Evolutionary conservation across 202 grass and related monocot species (phyloP), one percentile per base, ranked within the genome.

Genomic region (Miscanthus sacchariflorus): DNA sequence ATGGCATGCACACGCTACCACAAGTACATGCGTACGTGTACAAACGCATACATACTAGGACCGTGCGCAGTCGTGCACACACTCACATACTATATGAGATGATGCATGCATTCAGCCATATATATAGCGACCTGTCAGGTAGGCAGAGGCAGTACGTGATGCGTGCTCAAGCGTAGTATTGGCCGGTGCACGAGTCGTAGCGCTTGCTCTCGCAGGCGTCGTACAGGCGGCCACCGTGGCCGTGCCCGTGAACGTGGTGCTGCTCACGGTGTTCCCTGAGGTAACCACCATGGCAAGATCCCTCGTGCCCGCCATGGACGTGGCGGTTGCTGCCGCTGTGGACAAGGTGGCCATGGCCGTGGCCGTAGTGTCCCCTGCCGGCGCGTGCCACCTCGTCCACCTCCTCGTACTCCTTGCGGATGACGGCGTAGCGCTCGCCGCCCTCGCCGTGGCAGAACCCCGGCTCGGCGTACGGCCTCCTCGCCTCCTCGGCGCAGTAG

Each of bases 321-420:
- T 27, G 12, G 4, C n/a, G 17, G 79, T 69, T 40, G 67, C 14
- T 25, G 28, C 48, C 54, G 70, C 49, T 52, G 49, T 1, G 61
- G 3, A n/a, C 84, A 14, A 14, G 71, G 44, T 70, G 45, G 25
- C 71, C 17, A 52, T 27, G 25, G 49, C 71, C 17, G 70, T 27
- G 25, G 36, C 59, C 42, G 43, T 85, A 49, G 48, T 76, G 61
- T 61, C 63, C 83, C 59, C 88, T 86, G 28, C 72, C 64, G 30
- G 83, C 78, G 78, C 27, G 88, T 64, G 42, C 71, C 83, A 90
- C 40, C 77, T 86, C 88, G 83, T 86, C 83, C 27, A 82, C 23
- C 78, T 86, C 83, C 78, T 86, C 88, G 72, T 64, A 77, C 81
- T 86, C 88, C 78, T 49, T 90, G 77, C 71, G 79, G 12, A 85